phyloP scores from a whole-genome alignment of 2,329 filamentous ascomycete species.

The Fusarium dimerum region DNA sequence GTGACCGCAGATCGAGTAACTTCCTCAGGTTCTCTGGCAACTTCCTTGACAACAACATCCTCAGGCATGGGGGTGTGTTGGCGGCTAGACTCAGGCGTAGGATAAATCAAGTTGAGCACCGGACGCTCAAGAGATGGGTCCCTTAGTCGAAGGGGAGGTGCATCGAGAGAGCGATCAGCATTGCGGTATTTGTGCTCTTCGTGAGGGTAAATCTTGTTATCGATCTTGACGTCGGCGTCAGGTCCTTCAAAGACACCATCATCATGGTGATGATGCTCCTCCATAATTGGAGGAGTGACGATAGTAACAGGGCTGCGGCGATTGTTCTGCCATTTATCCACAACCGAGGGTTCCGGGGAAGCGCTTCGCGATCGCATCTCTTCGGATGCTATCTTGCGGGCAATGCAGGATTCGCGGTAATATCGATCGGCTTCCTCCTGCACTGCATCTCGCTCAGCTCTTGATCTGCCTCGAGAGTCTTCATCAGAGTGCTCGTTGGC shows the following conservation, averaged over 20 bases:
- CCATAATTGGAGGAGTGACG: slow-evolving; percentile 56
- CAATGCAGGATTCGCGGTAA: slow-evolving; percentile 57
- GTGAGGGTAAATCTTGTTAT: slow-evolving; percentile 57
- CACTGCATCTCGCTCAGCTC: slow-evolving; percentile 43
- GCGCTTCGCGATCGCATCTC: slow-evolving; percentile 54
- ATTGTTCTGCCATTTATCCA: slow-evolving; percentile 53
- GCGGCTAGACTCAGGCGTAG: slow-evolving; percentile 52
- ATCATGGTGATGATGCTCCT: slow-evolving; percentile 39
- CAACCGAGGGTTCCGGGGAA: slow-evolving; percentile 54
- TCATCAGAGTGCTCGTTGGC: slow-evolving; percentile 36
- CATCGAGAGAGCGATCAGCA: slow-evolving; percentile 25
- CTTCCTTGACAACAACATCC: slow-evolving; percentile 10
- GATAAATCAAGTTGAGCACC: slow-evolving; percentile 60
- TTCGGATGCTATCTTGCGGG: slow-evolving; percentile 54
- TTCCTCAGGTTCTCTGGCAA: slow-evolving; percentile 16
- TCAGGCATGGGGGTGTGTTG: slow-evolving; percentile 45
- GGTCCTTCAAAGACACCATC: slow-evolving; percentile 58
- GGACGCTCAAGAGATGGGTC: slow-evolving; percentile 59
- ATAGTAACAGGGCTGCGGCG: slow-evolving; percentile 46
- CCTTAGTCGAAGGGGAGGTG: slow-evolving; percentile 43
- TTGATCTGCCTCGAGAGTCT: slow-evolving; percentile 35
- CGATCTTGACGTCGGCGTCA: slow-evolving; percentile 64
- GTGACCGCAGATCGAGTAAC: slow-evolving; percentile 20
- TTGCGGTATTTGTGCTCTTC: slow-evolving; percentile 46
- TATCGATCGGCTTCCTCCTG: slow-evolving; percentile 59